phyloP scores from a whole-genome alignment of 2,329 filamentous ascomycete species.

The Ascochyta koolunga region DNA sequence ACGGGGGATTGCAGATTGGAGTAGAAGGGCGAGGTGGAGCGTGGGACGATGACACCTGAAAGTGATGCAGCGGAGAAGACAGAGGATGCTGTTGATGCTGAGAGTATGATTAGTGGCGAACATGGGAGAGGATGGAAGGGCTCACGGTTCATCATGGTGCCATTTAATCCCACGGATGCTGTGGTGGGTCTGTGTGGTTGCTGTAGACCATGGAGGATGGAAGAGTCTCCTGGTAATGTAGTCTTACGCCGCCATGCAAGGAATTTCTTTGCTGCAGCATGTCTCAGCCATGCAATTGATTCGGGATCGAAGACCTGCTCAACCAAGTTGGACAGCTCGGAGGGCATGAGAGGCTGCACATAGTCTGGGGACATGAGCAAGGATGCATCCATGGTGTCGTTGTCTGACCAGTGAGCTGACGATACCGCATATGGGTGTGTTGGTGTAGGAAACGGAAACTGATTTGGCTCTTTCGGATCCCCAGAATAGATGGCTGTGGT shows the following conservation, averaged over 20 bases:
- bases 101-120: conserved; percentile 22
- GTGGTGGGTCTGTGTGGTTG: conserved; percentile 35
- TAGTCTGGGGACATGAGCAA: conserved; percentile 93
- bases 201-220: conserved; percentile 33
- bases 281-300: conserved; percentile 79
- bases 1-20: conserved; percentile 45
- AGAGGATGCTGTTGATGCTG: conserved; percentile 44
- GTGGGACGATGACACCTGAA: conserved; percentile 48
- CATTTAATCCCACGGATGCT: conserved; percentile 39
- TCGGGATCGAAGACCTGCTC: conserved; percentile 76
- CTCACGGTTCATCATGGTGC: conserved; percentile 35
- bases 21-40: conserved; percentile 43
- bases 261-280: conserved; percentile 82
- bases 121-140: background rate
- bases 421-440: conserved; percentile 75
- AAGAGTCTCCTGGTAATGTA: conserved; percentile 34
- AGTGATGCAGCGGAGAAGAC: conserved; percentile 44
- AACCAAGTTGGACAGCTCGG: conserved; percentile 75
- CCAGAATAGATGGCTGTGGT: background rate
- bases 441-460: conserved; percentile 39
- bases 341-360: conserved; percentile 76
- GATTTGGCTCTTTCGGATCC: conserved; percentile 21
- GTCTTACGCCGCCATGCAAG: conserved; percentile 68
- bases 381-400: conserved; percentile 89
- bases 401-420: conserved; percentile 71